These are phyloP conservation scores for Pichia sp. DNA, from an alignment of 1,139 yeast genomes.

Conservation along the genomic window DNA sequence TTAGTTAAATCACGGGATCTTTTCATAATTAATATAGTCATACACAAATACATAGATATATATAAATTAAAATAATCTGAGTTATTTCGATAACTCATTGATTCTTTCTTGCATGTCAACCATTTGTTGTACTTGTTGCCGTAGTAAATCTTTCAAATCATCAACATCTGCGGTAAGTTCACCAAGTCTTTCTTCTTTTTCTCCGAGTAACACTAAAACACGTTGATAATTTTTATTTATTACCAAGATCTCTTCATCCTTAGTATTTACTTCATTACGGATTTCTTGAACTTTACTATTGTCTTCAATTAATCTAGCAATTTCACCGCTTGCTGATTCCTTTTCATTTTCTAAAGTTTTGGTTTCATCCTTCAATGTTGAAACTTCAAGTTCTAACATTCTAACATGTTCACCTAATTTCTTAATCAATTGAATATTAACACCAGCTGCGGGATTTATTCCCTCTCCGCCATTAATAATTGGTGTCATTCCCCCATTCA, in stretches of 20 bases:
- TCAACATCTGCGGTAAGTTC: conserved; percentile 84
- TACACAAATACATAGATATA: neutral
- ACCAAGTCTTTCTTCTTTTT: conserved; percentile 78
- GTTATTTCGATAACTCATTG: conserved; percentile 2
- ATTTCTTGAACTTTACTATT: conserved; percentile 41
- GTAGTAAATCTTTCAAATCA: conserved; percentile 78
- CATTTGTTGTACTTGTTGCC: conserved; percentile 81
- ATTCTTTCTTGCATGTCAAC: conserved; percentile 53
- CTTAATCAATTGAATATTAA: conserved; percentile 58
- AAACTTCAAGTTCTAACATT: conserved; percentile 70
- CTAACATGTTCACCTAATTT: conserved; percentile 72
- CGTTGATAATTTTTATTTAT: conserved; percentile 47
- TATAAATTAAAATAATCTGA: neutral
- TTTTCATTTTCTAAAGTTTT: conserved; percentile 50
- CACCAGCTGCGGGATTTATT: conserved; percentile 10
- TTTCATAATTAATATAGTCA: neutral
- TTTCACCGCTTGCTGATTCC: conserved; percentile 60
- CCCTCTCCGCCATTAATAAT: conserved; percentile 1
- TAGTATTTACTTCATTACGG: conserved; percentile 33
- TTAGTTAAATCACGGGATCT: no score
- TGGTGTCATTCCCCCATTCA: conserved; percentile 16
- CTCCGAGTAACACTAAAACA: conserved; percentile 75
- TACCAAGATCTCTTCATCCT: conserved; percentile 36
- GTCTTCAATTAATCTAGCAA: conserved; percentile 52
- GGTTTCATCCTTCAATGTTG: conserved; percentile 60